A percentile compares a stretch with the other conserved stretches of the same genome.
Evolutionary conservation across 331 rosid species (phyloP).

Genomic region (Quercus tomentella): DNA sequence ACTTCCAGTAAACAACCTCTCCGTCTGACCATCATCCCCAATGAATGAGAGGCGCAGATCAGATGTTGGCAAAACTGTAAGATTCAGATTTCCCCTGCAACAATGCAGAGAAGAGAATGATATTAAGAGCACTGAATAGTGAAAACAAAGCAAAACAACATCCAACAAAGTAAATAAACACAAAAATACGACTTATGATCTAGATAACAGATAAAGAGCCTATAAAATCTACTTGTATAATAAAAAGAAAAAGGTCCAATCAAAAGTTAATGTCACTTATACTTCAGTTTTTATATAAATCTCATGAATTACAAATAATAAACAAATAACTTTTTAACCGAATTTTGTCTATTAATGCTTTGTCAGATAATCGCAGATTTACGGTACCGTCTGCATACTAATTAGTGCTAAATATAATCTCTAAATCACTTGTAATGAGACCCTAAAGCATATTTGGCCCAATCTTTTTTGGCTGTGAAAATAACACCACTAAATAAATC

Average conservation of each 20-base stretch:
- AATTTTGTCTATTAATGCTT: neutral
- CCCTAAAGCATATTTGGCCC: neutral
- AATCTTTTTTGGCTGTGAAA: neutral
- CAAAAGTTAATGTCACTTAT: neutral
- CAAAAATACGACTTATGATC: neutral
- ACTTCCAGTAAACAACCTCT: conserved; percentile 53
- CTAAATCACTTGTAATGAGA: neutral
- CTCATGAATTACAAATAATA: neutral
- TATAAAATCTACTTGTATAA: neutral
- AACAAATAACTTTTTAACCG: neutral
- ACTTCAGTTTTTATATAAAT: neutral
- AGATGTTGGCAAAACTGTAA: conserved; percentile 77
- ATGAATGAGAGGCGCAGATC: conserved; percentile 77
- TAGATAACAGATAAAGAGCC: neutral
- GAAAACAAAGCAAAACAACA: neutral
- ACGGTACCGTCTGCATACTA: neutral
- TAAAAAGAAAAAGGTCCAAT: neutral
- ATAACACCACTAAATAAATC: neutral
- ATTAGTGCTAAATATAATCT: neutral
- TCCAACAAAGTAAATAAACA: neutral
- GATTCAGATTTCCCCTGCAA: conserved; percentile 83
- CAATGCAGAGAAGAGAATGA: conserved; percentile 5
- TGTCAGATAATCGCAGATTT: neutral
- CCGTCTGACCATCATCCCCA: conserved; percentile 75
- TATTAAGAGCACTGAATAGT: conserved; percentile 2